A percentile compares a stretch with the other conserved stretches of the same genome.
Evolutionary conservation across 371 early-diverging fungal genomes (phyloP).

Genomic region (Lichtheimia corymbifera): DNA sequence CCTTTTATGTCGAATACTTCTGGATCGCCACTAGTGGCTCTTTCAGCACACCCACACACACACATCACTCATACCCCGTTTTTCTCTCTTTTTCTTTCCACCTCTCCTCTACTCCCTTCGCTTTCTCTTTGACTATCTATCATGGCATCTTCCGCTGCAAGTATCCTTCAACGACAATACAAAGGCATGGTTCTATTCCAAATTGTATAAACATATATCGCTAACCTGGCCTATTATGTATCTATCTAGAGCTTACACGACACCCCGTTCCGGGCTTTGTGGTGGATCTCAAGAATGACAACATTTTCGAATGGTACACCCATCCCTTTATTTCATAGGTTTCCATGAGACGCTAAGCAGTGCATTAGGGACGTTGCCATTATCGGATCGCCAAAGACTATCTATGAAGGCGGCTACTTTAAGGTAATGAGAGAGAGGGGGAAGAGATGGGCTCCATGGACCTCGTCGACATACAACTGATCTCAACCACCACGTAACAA

Average conservation of each 20-base stretch:
- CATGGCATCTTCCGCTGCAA: constrained; percentile 12
- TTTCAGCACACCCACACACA: no score
- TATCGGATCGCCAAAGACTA: constrained; percentile 82
- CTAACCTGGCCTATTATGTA: background rate
- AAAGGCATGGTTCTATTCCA: background rate
- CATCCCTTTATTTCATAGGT: background rate
- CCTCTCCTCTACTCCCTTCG: no score
- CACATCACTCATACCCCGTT: no score
- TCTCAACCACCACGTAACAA: background rate
- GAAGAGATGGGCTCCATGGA: constrained; percentile 38
- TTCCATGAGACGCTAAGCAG: background rate
- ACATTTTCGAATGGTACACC: constrained; percentile 60
- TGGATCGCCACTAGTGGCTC: no score
- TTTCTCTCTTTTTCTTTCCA: no score
- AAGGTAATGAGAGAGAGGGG: constrained; percentile 48
- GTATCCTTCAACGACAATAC: constrained; percentile 9
- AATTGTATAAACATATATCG: background rate
- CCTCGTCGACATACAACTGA: background rate
- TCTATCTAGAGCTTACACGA: constrained; percentile 34
- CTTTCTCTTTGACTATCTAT: no score
- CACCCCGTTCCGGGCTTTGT: constrained; percentile 76
- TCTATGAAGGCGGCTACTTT: constrained; percentile 90
- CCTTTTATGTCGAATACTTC: no score
- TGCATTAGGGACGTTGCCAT: constrained; percentile 73
- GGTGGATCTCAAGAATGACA: constrained; percentile 66